Percentiles rank a stretch among this genome's conserved stretches.
Evolutionary conservation across 805 yeast species (phyloP).

Genomic region (Torulaspora gathmanii): DNA sequence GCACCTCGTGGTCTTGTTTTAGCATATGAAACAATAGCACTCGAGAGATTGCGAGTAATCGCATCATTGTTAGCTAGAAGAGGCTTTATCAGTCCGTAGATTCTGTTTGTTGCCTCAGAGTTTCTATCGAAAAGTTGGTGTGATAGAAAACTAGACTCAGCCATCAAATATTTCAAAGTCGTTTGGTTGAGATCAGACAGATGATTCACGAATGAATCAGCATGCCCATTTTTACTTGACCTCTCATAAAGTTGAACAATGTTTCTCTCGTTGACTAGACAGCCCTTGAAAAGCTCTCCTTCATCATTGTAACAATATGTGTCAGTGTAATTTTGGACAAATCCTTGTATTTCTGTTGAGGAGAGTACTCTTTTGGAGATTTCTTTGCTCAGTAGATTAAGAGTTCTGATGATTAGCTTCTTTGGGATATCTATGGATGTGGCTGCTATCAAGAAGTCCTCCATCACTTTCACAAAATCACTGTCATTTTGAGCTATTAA

Average conservation of each 20-base stretch:
- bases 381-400: constrained; percentile 23
- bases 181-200: constrained; percentile 16
- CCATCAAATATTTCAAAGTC: constrained; percentile 10
- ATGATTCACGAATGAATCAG: constrained; percentile 21
- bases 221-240: constrained; percentile 20
- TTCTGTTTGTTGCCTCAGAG: constrained; percentile 8
- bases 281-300: constrained; percentile 26
- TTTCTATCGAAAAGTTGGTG: constrained; percentile 14
- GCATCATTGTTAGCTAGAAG: constrained; percentile 8
- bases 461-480: constrained; percentile 13
- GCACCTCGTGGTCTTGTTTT: neutral
- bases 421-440: constrained; percentile 19
- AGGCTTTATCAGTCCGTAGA: constrained; percentile 14
- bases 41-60: constrained; percentile 15
- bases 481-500: constrained; percentile 15
- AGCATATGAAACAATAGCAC: constrained; percentile 14
- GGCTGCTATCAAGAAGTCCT: constrained; percentile 22
- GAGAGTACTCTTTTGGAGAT: constrained; percentile 1
- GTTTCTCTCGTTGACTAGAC: constrained; percentile 37
- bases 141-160: constrained; percentile 17
- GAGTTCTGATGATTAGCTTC: constrained; percentile 30
- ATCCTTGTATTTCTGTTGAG: constrained; percentile 18
- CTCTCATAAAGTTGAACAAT: constrained; percentile 34
- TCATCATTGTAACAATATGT: constrained; percentile 30
- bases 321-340: constrained; percentile 23